These are phyloP conservation scores for Rosa chinensis DNA, from an alignment of 306 rosid species.

Conservation along the genomic window DNA sequence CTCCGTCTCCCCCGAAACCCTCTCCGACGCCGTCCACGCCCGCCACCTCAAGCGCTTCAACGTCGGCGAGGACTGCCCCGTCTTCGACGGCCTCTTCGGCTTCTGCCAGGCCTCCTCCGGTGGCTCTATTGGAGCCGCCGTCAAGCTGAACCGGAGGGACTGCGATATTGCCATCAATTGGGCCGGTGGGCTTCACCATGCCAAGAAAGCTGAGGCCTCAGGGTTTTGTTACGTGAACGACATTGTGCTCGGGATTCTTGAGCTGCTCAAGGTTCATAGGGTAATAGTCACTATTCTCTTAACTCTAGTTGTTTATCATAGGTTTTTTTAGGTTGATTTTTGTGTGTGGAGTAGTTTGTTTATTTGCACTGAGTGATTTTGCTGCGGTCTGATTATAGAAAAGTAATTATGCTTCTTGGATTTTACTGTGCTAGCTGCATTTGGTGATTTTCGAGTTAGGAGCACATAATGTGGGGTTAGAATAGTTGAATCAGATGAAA, in stretches of 20 bases:
- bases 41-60: conserved; percentile 78
- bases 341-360: neutral
- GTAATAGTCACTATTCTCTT: conserved; percentile 28
- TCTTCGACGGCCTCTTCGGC: conserved; percentile 66
- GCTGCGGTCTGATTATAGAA: neutral
- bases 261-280: conserved; percentile 88
- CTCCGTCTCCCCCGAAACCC: conserved; percentile 56
- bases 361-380: neutral
- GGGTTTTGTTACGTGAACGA: conserved; percentile 93
- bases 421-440: too few relatives aligned
- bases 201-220: conserved; percentile 85
- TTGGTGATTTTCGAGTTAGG: too few relatives aligned
- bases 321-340: neutral
- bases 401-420: too few relatives aligned
- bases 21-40: conserved; percentile 40
- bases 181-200: conserved; percentile 86
- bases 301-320: neutral
- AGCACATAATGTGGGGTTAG: too few relatives aligned
- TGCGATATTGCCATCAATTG: conserved; percentile 73
- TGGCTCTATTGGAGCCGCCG: conserved; percentile 82
- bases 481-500: too few relatives aligned
- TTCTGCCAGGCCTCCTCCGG: conserved; percentile 82
- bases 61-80: conserved; percentile 82
- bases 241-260: conserved; percentile 86
- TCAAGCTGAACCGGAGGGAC: conserved; percentile 66